Conservation (phyloP, 2,329 filamentous ascomycete species). For the Sarocladium kiliense region DNA sequence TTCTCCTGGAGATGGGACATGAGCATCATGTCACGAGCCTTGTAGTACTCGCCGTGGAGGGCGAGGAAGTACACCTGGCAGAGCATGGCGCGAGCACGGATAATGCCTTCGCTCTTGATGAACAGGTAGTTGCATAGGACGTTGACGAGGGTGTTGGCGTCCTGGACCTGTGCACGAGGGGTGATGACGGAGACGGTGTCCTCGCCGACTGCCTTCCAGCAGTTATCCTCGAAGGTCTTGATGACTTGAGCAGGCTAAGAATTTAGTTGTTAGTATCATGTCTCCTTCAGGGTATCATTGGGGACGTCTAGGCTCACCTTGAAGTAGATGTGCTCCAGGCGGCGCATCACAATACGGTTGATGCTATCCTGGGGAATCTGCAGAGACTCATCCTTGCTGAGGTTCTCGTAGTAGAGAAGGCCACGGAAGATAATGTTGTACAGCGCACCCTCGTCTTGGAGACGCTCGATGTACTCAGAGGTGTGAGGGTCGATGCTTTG, state of each 20-base stretch:
- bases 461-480: conserved; percentile 93
- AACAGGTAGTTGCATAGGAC: conserved; percentile 94
- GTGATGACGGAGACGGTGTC: conserved; percentile 75
- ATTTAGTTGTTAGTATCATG: conserved; percentile 12
- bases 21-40: conserved; percentile 96
- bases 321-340: conserved; percentile 97
- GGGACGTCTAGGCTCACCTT: conserved; percentile 54
- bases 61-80: conserved; percentile 99
- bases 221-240: conserved; percentile 88
- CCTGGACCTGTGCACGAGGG: conserved; percentile 60
- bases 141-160: conserved; percentile 73
- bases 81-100: conserved; percentile 92
- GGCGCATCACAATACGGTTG: conserved; percentile 89
- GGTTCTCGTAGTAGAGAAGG: conserved; percentile 79
- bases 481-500: conserved; percentile 98
- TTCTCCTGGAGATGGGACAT: conserved; percentile 99
- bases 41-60: conserved; percentile 96
- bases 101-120: conserved; percentile 89
- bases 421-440: conserved; percentile 91
- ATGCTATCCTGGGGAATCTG: conserved; percentile 78
- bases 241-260: conserved; percentile 78
- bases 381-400: conserved; percentile 65
- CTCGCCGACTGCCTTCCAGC: conserved; percentile 75
- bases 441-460: conserved; percentile 83
- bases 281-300: not conserved